These are phyloP conservation scores for Marsdenia floribunda DNA, from an alignment of 257 asterid species.

Conservation along the genomic window DNA sequence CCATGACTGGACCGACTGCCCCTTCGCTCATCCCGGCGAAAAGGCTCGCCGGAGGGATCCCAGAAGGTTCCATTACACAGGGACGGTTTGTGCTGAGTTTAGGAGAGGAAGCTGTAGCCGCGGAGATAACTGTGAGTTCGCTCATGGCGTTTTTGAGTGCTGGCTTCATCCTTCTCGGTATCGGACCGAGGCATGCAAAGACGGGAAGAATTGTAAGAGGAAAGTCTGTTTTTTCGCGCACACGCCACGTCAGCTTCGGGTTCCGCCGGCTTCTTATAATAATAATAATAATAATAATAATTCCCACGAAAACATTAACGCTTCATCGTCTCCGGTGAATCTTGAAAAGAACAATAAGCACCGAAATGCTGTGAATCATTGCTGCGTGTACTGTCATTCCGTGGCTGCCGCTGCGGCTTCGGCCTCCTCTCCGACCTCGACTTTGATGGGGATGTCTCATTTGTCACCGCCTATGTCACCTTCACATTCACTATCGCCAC, in stretches of 20 bases:
- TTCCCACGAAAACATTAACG: conserved; percentile 4
- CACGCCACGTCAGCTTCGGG: conserved; percentile 74
- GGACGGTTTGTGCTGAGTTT: conserved; percentile 76
- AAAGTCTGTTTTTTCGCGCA: conserved; percentile 95
- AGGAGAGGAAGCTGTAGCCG: conserved; percentile 66
- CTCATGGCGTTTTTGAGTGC: conserved; percentile 94
- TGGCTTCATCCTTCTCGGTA: conserved; percentile 94
- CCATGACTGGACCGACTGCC: conserved; percentile 99
- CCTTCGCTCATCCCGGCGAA: conserved; percentile 94
- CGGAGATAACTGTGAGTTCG: conserved; percentile 73
- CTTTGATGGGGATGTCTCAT: conserved; percentile 49
- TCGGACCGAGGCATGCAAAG: conserved; percentile 93
- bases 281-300: background rate
- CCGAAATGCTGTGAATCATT: conserved; percentile 22
- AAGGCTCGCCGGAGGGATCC: conserved; percentile 97
- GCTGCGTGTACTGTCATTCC: conserved; percentile 62
- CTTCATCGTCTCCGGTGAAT: conserved; percentile 11
- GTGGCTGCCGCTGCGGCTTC: conserved; percentile 15
- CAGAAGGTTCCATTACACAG: conserved; percentile 61
- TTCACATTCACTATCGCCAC: conserved; percentile 42
- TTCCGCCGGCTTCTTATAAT: conserved; percentile 31
- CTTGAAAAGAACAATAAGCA: conserved; percentile 17
- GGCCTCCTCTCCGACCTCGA: conserved; percentile 54
- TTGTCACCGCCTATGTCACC: conserved; percentile 45
- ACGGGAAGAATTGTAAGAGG: conserved; percentile 82